Base-by-base conservation (phyloP, 306 rosid genomes). In the Spatholobus suberectus region DNA sequence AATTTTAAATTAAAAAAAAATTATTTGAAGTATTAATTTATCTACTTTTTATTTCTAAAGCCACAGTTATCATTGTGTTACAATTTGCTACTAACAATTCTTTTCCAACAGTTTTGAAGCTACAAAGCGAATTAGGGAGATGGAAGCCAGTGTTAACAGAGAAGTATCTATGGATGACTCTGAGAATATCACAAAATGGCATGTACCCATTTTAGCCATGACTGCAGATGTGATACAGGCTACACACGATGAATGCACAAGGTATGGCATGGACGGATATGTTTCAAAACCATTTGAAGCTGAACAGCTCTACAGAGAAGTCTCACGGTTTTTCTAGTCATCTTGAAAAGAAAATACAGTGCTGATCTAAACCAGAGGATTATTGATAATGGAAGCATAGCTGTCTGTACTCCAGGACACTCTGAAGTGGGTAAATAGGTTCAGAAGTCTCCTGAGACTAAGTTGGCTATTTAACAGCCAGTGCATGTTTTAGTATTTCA, bases 241-340 rank as follows among this genome's bases (percentile, higher is more conserved):
- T 35, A 96, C 99, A 20, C 97, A 91, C 8, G 98, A 93, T 87
- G 77, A 88, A 78, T 92, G 98, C 80, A 44, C 85, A 40, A 86
- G n/a, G 61, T 81, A 70, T 78, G 99, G 98, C 73, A 96, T 96
- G 99, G 94, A 93, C 79, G 99, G 99, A 73, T 96, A 92, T 55
- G 98, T 96, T 75, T 93, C 99, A 26, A 96, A 96, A 86, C 98
- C 99, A 70, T 96, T 92, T 75, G 99, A 96, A 89, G 98, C 98
- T 8, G 94, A 93, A 77, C 96, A 90, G 82, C 99, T 96, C 37
- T 96, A 96, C 75, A 86, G 94, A 37, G 99, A 96, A 86, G 97
- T 90, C 77, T 93, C 94, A 26, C 90, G 87, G 37, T 94, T 90
- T 81, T 89, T 96, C 74, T 87, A 66, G 18, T 77, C 87, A 11